A percentile compares a stretch with the other conserved stretches of the same genome.
These are phyloP conservation scores for Candida cerambycidarum DNA, from an alignment of 805 yeast species.

Conservation along the genomic window DNA sequence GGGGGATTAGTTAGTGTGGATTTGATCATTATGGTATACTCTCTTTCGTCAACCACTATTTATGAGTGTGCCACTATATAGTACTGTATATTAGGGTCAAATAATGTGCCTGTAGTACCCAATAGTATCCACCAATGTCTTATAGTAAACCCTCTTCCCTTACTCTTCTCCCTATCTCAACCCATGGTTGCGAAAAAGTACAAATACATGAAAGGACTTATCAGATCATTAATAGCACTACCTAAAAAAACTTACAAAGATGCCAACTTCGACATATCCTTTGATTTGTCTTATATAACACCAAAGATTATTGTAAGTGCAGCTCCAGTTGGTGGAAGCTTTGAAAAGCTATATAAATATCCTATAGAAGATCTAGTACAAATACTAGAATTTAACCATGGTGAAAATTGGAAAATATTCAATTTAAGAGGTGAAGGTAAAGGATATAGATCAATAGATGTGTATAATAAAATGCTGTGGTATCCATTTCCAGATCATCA, in stretches of 20 bases:
- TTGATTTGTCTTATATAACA: conserved; percentile 70
- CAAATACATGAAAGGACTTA: neutral
- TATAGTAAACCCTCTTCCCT: too few relatives aligned
- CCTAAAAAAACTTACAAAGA: conserved; percentile 11
- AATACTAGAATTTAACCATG: conserved; percentile 49
- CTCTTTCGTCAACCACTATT: too few relatives aligned
- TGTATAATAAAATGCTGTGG: conserved; percentile 32
- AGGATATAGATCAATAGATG: conserved; percentile 41
- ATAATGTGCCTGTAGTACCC: too few relatives aligned
- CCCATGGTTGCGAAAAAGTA: conserved; percentile 4
- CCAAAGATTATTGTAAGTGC: conserved; percentile 70
- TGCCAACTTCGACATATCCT: conserved; percentile 12
- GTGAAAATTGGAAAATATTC: conserved; percentile 67
- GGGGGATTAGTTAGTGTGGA: too few relatives aligned
- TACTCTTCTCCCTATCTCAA: too few relatives aligned
- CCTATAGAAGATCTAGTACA: conserved; percentile 50
- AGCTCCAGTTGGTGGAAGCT: conserved; percentile 57
- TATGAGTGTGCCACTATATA: too few relatives aligned
- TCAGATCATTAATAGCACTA: conserved; percentile 16
- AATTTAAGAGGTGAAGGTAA: conserved; percentile 64
- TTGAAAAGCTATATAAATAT: conserved; percentile 51
- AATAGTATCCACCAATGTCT: too few relatives aligned
- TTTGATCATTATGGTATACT: too few relatives aligned
- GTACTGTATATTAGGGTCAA: too few relatives aligned
- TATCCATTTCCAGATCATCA: conserved; percentile 76